Percentiles rank a stretch among this genome's conserved stretches.
phyloP scores from a whole-genome alignment of 1,284 basidiomycete genomes.

The Pseudozyma sp. region DNA sequence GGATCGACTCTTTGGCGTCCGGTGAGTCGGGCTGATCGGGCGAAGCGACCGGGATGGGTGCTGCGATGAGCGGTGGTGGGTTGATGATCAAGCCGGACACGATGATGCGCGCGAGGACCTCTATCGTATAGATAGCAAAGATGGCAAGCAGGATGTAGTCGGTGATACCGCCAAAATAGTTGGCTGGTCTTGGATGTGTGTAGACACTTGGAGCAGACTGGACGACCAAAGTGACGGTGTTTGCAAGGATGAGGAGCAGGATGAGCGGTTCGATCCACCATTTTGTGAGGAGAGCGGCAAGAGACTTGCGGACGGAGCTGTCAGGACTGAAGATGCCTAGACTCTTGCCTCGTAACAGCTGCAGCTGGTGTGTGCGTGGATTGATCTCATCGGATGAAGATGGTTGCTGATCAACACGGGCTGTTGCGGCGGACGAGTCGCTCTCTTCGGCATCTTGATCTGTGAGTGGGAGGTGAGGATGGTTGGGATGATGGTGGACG shows the following conservation, averaged over 20 bases:
- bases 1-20: conserved; percentile 11
- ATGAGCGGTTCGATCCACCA: conserved; percentile 90
- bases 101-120: conserved; percentile 87
- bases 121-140: conserved; percentile 89
- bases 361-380: conserved; percentile 28
- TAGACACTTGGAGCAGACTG: conserved; percentile 76
- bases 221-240: conserved; percentile 84
- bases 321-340: conserved; percentile 80
- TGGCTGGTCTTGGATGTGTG: conserved; percentile 71
- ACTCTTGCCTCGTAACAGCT: conserved; percentile 78
- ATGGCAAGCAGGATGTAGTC: conserved; percentile 85
- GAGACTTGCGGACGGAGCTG: conserved; percentile 45
- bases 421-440: conserved; percentile 34
- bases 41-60: conserved; percentile 12
- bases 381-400: background rate
- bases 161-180: conserved; percentile 89
- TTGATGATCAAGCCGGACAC: conserved; percentile 92
- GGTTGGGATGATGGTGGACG: conserved; percentile 74
- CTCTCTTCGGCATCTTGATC: conserved; percentile 46
- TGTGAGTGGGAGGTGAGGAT: conserved; percentile 44
- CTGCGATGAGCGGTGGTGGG: conserved; percentile 71
- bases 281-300: conserved; percentile 34
- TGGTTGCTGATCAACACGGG: conserved; percentile 4
- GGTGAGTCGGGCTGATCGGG: background rate
- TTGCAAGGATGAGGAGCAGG: conserved; percentile 83